phyloP scores from a whole-genome alignment of 1,284 basidiomycete genomes.

The Neolentinus lepideus region DNA sequence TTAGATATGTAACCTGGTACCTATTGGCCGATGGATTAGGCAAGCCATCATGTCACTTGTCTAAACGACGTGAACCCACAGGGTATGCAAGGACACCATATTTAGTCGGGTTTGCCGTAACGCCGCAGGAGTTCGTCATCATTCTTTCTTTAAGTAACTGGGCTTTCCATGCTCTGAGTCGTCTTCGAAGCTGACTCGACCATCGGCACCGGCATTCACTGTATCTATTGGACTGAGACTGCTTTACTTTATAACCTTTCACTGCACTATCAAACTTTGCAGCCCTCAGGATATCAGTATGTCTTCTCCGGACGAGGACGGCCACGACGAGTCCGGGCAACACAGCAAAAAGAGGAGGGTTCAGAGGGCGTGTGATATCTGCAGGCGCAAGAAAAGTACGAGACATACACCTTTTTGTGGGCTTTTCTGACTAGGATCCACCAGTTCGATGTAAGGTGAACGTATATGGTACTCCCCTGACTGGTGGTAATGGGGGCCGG shows the following conservation, averaged over 20 bases:
- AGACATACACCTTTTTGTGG: conserved; percentile 1
- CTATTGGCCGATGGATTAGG: background rate
- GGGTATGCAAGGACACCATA: too few species aligned
- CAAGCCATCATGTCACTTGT: too few species aligned
- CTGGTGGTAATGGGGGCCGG: background rate
- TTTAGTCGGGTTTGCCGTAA: background rate
- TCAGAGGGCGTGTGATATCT: conserved; percentile 71
- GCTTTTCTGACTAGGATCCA: background rate
- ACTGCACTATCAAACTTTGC: background rate
- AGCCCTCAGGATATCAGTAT: conserved; percentile 19
- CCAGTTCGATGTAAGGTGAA: conserved; percentile 47
- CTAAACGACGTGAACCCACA: too few species aligned
- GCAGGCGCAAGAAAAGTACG: conserved; percentile 70
- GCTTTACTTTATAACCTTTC: background rate
- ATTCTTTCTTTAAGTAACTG: background rate
- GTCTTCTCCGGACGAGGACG: conserved; percentile 43
- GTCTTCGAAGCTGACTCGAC: background rate
- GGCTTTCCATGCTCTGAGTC: background rate
- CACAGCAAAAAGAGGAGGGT: conserved; percentile 57
- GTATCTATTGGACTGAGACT: background rate
- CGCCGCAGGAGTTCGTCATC: background rate
- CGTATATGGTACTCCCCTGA: conserved; percentile 1
- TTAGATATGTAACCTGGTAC: background rate
- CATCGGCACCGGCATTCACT: background rate
- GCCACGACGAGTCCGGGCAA: conserved; percentile 25